Conservation (phyloP, 371 early-diverging fungal genomes). For the Lichtheimia corymbifera region DNA sequence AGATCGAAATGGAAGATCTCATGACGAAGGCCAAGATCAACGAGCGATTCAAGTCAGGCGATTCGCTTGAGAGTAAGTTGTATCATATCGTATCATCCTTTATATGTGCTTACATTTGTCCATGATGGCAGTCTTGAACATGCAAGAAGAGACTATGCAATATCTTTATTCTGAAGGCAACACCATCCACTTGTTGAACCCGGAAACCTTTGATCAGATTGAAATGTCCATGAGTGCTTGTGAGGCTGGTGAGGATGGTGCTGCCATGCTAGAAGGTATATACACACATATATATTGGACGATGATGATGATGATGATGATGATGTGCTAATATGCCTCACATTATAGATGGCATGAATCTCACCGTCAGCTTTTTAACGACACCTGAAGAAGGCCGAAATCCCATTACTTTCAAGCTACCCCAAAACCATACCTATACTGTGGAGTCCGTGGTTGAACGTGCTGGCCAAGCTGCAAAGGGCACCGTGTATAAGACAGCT, state of each 20-base stretch:
- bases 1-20: slow-evolving; percentile 71
- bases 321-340: background rate
- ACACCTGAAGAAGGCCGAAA: slow-evolving; percentile 45
- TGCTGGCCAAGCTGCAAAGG: slow-evolving; percentile 70
- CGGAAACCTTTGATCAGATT: slow-evolving; percentile 74
- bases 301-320: background rate
- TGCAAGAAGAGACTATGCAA: slow-evolving; percentile 68
- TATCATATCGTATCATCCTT: too few relatives aligned
- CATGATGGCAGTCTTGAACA: slow-evolving; percentile 45
- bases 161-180: slow-evolving; percentile 69
- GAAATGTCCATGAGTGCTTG: slow-evolving; percentile 55
- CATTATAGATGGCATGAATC: slow-evolving; percentile 44
- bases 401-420: slow-evolving; percentile 45
- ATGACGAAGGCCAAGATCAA: slow-evolving; percentile 51
- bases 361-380: slow-evolving; percentile 45
- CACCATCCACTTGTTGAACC: slow-evolving; percentile 67
- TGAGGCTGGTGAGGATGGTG: slow-evolving; percentile 56
- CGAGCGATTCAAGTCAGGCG: slow-evolving; percentile 67
- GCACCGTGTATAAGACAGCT: slow-evolving; percentile 73
- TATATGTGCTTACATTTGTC: background rate
- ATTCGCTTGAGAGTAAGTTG: slow-evolving; percentile 57
- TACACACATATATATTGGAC: too few relatives aligned
- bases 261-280: slow-evolving; percentile 49
- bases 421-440: slow-evolving; percentile 39
- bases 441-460: slow-evolving; percentile 42